phyloP scores from a whole-genome alignment of 1,284 basidiomycete species.

The Rhizoctonia solani region DNA sequence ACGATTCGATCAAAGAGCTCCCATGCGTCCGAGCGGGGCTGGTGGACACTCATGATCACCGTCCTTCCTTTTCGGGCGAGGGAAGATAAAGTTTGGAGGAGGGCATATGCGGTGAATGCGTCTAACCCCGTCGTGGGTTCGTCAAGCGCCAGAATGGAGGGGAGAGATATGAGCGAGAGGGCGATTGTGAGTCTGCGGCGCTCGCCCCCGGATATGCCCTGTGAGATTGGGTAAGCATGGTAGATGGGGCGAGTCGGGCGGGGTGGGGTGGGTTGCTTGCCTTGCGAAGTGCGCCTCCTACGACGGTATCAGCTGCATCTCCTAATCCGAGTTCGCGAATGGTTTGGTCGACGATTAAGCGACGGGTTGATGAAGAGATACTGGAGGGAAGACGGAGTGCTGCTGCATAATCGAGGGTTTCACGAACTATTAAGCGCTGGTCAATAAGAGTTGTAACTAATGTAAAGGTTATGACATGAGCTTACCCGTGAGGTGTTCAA shows the following conservation, averaged over 20 bases:
- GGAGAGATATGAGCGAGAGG: slow-evolving; percentile 64
- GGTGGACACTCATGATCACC: slow-evolving; percentile 56
- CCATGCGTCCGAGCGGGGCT: slow-evolving; percentile 58
- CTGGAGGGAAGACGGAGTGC: slow-evolving; percentile 52
- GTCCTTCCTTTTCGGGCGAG: slow-evolving; percentile 52
- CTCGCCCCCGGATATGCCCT: slow-evolving; percentile 84
- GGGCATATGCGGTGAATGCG: slow-evolving; percentile 54
- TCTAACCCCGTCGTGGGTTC: slow-evolving; percentile 68
- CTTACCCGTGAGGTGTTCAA: slow-evolving; percentile 48
- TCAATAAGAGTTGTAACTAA: not conserved
- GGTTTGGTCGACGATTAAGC: slow-evolving; percentile 54
- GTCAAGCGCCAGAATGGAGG: slow-evolving; percentile 81
- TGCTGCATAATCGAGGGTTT: slow-evolving; percentile 55
- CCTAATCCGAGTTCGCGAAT: slow-evolving; percentile 56
- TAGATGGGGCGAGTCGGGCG: too few relatives aligned
- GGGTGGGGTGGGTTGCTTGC: too few relatives aligned
- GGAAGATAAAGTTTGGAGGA: slow-evolving; percentile 53
- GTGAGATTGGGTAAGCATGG: not conserved
- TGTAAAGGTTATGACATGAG: not conserved
- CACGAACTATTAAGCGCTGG: slow-evolving; percentile 48
- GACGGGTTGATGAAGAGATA: slow-evolving; percentile 45
- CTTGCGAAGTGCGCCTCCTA: slow-evolving; percentile 53
- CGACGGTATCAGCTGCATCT: slow-evolving; percentile 54
- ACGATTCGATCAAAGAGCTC: slow-evolving; percentile 52
- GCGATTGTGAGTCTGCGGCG: slow-evolving; percentile 78